phyloP scores from a whole-genome alignment of 1,284 basidiomycete species.

The Paramarasmius palmivorus region DNA sequence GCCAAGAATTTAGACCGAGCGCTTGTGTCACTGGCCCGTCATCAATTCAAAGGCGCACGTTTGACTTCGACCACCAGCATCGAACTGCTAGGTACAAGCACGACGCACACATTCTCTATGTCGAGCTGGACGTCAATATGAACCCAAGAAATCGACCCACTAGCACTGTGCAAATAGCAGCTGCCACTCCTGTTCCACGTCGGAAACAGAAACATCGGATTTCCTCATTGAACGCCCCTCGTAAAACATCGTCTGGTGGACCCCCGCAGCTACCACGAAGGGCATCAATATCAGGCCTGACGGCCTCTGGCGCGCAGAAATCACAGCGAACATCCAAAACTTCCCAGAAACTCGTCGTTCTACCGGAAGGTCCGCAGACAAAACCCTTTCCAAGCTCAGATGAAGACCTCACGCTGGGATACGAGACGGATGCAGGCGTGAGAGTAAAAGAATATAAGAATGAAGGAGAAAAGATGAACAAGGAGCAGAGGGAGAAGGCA shows the following conservation, averaged over 20 bases:
- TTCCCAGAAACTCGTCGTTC: constrained; percentile 87
- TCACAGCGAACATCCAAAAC: constrained; percentile 87
- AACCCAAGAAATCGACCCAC: neutral
- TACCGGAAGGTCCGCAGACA: constrained; percentile 91
- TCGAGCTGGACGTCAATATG: neutral
- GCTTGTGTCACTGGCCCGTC: too few relatives aligned
- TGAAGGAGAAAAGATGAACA: constrained; percentile 79
- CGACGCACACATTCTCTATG: neutral
- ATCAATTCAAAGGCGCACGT: too few relatives aligned
- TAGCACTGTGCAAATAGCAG: neutral
- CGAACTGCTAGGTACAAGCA: too few relatives aligned
- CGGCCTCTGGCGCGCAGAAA: constrained; percentile 39
- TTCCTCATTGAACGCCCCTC: constrained; percentile 7
- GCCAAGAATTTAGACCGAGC: too few relatives aligned
- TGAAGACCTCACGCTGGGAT: constrained; percentile 57
- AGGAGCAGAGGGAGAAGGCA: constrained; percentile 71
- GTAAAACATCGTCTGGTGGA: neutral
- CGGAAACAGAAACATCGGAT: constrained; percentile 9
- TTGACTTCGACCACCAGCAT: too few relatives aligned
- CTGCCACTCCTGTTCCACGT: neutral
- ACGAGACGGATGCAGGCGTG: constrained; percentile 61
- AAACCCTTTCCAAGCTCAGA: constrained; percentile 64
- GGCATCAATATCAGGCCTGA: constrained; percentile 35
- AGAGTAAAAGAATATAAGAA: constrained; percentile 69
- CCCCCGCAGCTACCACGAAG: constrained; percentile 11